These are phyloP conservation scores for Dryadomyces quercivorus DNA, from an alignment of 2,329 filamentous ascomycete genomes.

Conservation along the genomic window DNA sequence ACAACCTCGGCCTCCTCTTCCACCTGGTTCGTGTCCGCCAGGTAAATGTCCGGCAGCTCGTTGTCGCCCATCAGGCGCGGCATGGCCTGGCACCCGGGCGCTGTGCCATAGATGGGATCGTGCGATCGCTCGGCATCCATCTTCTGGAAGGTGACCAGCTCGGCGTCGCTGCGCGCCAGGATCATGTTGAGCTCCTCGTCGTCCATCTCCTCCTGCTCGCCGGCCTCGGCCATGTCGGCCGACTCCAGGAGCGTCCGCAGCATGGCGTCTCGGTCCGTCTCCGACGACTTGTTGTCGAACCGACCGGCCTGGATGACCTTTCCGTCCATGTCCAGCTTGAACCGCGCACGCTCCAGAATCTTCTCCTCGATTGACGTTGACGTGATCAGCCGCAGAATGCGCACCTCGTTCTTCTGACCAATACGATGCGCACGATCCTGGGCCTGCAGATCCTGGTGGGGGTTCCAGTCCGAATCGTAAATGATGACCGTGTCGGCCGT, in stretches of 20 bases:
- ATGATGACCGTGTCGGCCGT: constrained; percentile 99
- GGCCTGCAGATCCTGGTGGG: constrained; percentile 96
- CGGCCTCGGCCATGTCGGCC: constrained; percentile 53
- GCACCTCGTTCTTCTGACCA: constrained; percentile 97
- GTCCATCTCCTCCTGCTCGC: constrained; percentile 93
- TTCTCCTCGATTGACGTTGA: constrained; percentile 98
- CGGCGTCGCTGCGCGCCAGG: constrained; percentile 75
- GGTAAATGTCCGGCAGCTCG: constrained; percentile 88
- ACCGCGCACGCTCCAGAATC: constrained; percentile 91
- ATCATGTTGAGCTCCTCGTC: constrained; percentile 95
- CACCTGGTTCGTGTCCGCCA: constrained; percentile 73
- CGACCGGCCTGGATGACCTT: constrained; percentile 99
- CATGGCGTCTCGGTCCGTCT: constrained; percentile 96
- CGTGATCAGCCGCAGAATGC: constrained; percentile 88
- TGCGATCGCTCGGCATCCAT: constrained; percentile 65
- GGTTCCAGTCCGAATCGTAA: constrained; percentile 99
- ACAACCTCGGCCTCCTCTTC: constrained; percentile 68
- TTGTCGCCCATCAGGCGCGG: constrained; percentile 76
- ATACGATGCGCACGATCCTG: constrained; percentile 99
- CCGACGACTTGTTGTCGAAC: constrained; percentile 98
- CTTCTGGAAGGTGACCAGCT: constrained; percentile 65
- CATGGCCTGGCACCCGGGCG: constrained; percentile 45
- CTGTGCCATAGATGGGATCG: constrained; percentile 59
- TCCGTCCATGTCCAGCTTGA: constrained; percentile 98
- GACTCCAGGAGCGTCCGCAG: constrained; percentile 84